phyloP scores from a whole-genome alignment of 73 alveolate species.

The Tetrahymena thermophila region DNA sequence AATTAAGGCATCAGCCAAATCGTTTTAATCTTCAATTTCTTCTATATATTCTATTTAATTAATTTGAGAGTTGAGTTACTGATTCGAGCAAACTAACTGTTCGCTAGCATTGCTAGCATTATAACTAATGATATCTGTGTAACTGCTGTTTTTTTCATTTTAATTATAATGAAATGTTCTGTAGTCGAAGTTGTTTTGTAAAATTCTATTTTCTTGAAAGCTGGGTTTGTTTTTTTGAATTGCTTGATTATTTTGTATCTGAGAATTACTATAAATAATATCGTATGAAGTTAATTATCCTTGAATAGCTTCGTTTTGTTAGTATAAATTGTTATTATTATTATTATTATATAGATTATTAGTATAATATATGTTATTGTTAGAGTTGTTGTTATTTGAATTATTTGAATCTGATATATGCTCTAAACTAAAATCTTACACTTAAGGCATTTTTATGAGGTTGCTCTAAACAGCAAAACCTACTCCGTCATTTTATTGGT shows the following conservation, averaged over 20 bases:
- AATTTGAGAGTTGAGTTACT: neutral
- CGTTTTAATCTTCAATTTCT: neutral
- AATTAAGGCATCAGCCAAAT: neutral
- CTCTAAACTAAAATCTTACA: no score
- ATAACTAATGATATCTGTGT: neutral
- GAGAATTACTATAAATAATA: no score
- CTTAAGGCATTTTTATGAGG: no score
- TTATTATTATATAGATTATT: no score
- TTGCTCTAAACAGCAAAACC: no score
- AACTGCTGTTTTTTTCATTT: neutral
- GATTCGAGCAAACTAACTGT: neutral
- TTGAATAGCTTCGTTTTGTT: no score
- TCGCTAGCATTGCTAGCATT: neutral
- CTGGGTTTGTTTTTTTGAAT: neutral
- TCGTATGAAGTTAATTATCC: no score
- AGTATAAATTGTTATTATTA: no score
- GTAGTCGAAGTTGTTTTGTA: neutral
- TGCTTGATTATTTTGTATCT: neutral
- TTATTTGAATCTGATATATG: no score
- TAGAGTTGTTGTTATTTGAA: no score
- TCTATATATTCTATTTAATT: neutral
- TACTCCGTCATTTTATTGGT: no score
- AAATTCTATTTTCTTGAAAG: neutral
- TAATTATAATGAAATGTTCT: neutral
- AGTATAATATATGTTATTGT: no score